Evolutionary conservation across 225 moss, liverwort and hornwort species (phyloP), one percentile per base, ranked within the genome.

Genomic region (Bryoerythrophyllum caledonicum): DNA sequence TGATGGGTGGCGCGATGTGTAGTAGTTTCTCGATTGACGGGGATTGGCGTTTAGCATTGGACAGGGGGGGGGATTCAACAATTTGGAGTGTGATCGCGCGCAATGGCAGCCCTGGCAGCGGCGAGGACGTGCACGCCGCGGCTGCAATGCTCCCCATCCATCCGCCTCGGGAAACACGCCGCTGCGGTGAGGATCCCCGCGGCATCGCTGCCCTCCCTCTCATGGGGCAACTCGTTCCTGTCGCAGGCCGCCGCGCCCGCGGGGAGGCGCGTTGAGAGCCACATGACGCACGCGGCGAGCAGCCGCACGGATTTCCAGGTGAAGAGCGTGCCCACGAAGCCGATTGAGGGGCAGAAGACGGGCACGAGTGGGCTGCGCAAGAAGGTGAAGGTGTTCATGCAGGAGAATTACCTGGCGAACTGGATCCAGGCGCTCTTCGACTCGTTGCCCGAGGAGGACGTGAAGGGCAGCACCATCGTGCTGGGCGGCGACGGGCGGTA

Each of bases 381-480:
- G 82, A 99, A 94, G 90, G 97, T 97, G 84, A 93, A 97, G 74
- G 84, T 93, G 59, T 97, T 97, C 74, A 83, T 87, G 81, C 78
- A 85, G 75, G 87, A 89, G 51, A 94, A 91, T 73, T 97, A 97
- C 67, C 86, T 97, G 21, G 94, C 94, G 1, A 97, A 97, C 54
- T 97, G 97, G 97, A 97, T 97, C 63, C 97, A 97, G 78, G 80
- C 97, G 44, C 86, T 94, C 71, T 97, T 97, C 38, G 88, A 91
- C 77, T 94, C 94, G 53, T 76, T 97, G 9, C 89, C 91, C 7
- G 65, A 80, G 4, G 93, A 90, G 30, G 93, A 97, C 61, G 86
- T 97, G 9, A 75, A 93, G 70, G 94, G 90, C 30, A 94, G 94
- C 72, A 90, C 91, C 7, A 82, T 97, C 55, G 94, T 97, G 35